phyloP scores from a whole-genome alignment of 1,139 yeast genomes.

The Protomyces macrosporus region DNA sequence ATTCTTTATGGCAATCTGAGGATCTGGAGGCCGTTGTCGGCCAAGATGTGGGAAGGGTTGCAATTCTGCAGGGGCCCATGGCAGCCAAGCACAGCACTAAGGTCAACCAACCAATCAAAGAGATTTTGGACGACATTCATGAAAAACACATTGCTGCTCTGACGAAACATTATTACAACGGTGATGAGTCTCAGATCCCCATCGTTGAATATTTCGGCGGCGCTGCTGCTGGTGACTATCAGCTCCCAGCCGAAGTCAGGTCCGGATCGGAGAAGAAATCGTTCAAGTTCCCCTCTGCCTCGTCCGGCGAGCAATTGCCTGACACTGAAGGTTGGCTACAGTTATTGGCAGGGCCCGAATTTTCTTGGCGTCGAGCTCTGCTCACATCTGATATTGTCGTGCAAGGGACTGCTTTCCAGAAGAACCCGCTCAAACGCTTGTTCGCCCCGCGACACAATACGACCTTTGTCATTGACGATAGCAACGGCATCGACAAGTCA shows the following conservation, averaged over 20 bases:
- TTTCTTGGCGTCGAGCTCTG: slow-evolving; percentile 90
- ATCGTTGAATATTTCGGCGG: slow-evolving; percentile 85
- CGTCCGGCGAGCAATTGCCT: slow-evolving; percentile 41
- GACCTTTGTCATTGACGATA: slow-evolving; percentile 56
- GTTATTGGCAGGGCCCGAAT: slow-evolving; percentile 69
- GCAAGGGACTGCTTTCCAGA: slow-evolving; percentile 73
- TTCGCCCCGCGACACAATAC: slow-evolving; percentile 67
- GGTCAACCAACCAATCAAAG: slow-evolving; percentile 88
- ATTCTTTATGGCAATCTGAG: slow-evolving; percentile 98
- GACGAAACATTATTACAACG: slow-evolving; percentile 62
- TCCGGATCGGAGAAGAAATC: slow-evolving; percentile 39
- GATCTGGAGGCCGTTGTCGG: slow-evolving; percentile 93
- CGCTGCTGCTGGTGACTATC: slow-evolving; percentile 41
- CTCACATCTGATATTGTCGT: slow-evolving; percentile 72
- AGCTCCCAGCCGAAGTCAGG: slow-evolving; percentile 37
- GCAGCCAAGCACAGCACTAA: slow-evolving; percentile 87
- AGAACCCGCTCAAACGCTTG: slow-evolving; percentile 73
- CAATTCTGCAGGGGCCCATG: slow-evolving; percentile 97
- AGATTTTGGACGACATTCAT: slow-evolving; percentile 80
- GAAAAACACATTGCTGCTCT: slow-evolving; percentile 77
- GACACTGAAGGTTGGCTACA: slow-evolving; percentile 59
- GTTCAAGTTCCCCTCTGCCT: slow-evolving; percentile 51
- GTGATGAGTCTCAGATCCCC: slow-evolving; percentile 70
- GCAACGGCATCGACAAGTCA: slow-evolving; percentile 47
- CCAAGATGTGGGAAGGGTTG: slow-evolving; percentile 94